These are phyloP conservation scores for Solanum paucissectum DNA, from an alignment of 257 asterid species.

Conservation along the genomic window DNA sequence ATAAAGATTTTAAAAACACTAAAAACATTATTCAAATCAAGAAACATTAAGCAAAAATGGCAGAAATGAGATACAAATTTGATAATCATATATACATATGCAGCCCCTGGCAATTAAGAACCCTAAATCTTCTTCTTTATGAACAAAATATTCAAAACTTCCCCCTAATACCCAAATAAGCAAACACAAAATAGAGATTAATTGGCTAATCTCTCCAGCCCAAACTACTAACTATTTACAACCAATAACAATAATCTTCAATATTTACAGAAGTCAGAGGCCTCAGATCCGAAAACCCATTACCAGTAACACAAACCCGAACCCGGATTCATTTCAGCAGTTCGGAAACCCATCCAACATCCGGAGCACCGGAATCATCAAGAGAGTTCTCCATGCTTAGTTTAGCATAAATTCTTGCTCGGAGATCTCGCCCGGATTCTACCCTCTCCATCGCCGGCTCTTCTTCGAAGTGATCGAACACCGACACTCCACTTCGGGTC, in stretches of 20 bases:
- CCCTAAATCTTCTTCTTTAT: background rate
- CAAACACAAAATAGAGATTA: slow-evolving; percentile 7
- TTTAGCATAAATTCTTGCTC: slow-evolving; percentile 62
- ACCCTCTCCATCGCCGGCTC: slow-evolving; percentile 80
- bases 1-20: background rate
- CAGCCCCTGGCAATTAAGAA: background rate
- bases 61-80: background rate
- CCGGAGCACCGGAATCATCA: slow-evolving; percentile 40
- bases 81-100: background rate
- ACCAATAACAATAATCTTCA: background rate
- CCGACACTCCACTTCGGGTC: slow-evolving; percentile 22
- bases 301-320: background rate
- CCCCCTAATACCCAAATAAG: background rate
- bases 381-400: slow-evolving; percentile 70
- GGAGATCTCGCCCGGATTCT: slow-evolving; percentile 64
- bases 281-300: background rate
- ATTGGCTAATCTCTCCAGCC: background rate
- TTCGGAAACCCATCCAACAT: slow-evolving; percentile 54
- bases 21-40: background rate
- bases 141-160: background rate
- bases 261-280: slow-evolving; percentile 3
- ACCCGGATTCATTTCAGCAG: slow-evolving; percentile 27
- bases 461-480: slow-evolving; percentile 37
- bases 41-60: background rate
- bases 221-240: background rate